A percentile compares a stretch with the other conserved stretches of the same genome.
Evolutionary conservation across 495 filamentous ascomycete genomes (phyloP).

Genomic region (Aspergillus ellipticus): DNA sequence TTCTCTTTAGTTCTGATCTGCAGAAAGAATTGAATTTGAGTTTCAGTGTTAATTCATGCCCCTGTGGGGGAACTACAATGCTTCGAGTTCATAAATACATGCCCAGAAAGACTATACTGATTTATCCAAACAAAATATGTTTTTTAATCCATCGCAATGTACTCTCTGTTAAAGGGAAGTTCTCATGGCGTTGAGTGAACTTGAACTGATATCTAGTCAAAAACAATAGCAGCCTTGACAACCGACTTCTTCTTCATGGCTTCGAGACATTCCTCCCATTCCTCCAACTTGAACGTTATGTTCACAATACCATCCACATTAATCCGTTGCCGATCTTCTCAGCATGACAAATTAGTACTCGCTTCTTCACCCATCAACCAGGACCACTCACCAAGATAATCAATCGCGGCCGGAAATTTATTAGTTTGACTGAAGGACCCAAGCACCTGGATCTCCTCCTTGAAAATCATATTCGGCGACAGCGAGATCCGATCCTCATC

Average conservation of each 20-base stretch:
- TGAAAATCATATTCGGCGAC: constrained; percentile 63
- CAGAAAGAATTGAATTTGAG: no score
- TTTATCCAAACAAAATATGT: no score
- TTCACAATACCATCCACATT: constrained; percentile 54
- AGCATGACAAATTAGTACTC: not conserved
- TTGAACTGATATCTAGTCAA: no score
- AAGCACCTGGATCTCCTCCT: constrained; percentile 65
- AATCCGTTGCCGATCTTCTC: constrained; percentile 52
- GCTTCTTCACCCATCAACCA: no score
- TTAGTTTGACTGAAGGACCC: constrained; percentile 66
- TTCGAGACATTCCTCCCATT: constrained; percentile 42
- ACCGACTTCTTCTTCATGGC: constrained; percentile 60
- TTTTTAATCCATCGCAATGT: no score
- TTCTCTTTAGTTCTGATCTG: no score
- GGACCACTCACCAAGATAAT: constrained; percentile 49
- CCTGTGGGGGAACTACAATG: no score
- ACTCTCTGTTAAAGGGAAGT: no score
- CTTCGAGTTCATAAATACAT: no score
- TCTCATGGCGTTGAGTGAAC: no score
- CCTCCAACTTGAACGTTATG: constrained; percentile 47
- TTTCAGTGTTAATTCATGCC: no score
- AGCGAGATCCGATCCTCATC: constrained; percentile 57
- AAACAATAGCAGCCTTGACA: constrained; percentile 68
- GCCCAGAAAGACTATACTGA: no score
- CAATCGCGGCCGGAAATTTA: constrained; percentile 69